These are phyloP conservation scores for Hymenoscyphus infarciens DNA, from an alignment of 2,329 filamentous ascomycete species.

Conservation along the genomic window DNA sequence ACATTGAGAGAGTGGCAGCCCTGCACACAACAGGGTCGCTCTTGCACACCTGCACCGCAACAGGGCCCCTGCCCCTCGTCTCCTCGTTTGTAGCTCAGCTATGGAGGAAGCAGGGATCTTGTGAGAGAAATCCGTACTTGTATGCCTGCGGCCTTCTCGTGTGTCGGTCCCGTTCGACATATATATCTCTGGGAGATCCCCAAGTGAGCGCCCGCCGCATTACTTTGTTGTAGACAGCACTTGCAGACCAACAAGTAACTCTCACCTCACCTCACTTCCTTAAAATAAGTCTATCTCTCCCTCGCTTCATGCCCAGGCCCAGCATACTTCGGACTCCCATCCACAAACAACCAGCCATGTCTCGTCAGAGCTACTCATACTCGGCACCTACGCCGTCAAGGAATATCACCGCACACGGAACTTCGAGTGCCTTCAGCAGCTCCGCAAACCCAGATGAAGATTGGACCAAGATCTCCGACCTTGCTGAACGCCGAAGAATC, in stretches of 20 bases:
- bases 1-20: conserved; percentile 19
- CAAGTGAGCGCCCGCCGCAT: conserved; percentile 20
- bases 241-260: conserved; percentile 14
- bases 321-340: conserved; percentile 16
- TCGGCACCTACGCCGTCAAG: conserved; percentile 39
- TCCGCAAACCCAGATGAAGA: conserved; percentile 95
- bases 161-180: conserved; percentile 26
- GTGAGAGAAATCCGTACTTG: conserved; percentile 24
- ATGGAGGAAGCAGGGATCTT: conserved; percentile 24
- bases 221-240: conserved; percentile 22
- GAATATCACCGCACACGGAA: conserved; percentile 70
- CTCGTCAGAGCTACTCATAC: conserved; percentile 33
- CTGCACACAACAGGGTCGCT: conserved; percentile 6
- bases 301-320: conserved; percentile 12
- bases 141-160: conserved; percentile 22
- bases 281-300: conserved; percentile 14
- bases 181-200: conserved; percentile 30
- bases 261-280: conserved; percentile 9
- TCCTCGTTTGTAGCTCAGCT: conserved; percentile 27
- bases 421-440: conserved; percentile 90
- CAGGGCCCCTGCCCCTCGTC: no score
- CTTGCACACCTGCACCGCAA: conserved; percentile 8
- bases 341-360: conserved; percentile 30
- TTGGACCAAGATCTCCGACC: conserved; percentile 98
- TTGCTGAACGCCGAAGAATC: conserved; percentile 88